Evolutionary conservation across 2,329 filamentous ascomycete species (phyloP).

Genomic region (Aspergillus niger): DNA sequence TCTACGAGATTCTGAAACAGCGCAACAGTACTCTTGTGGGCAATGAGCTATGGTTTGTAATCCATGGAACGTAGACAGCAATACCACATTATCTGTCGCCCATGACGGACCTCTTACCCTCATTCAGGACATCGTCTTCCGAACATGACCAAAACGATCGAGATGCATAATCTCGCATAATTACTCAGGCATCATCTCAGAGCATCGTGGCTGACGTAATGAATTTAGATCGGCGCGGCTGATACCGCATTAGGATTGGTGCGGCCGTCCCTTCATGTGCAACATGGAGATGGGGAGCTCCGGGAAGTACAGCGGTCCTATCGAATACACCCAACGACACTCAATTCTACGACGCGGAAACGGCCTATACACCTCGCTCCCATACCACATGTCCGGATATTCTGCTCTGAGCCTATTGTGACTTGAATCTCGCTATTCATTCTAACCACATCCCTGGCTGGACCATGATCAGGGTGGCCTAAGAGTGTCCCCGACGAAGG

Average conservation of each 20-base stretch:
- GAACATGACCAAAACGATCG: background rate
- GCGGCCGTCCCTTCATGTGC: constrained; percentile 23
- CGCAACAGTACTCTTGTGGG: background rate
- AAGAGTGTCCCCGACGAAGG: constrained; percentile 23
- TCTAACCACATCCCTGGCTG: background rate
- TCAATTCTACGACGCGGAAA: background rate
- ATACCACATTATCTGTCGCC: background rate
- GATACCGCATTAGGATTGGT: constrained; percentile 18
- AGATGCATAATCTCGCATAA: constrained; percentile 1
- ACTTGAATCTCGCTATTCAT: background rate
- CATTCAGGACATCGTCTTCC: background rate
- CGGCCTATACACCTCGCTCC: background rate
- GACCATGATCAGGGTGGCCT: constrained; percentile 20
- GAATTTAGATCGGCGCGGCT: background rate
- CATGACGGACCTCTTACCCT: background rate
- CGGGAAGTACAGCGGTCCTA: constrained; percentile 12
- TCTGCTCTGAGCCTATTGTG: background rate
- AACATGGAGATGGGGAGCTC: constrained; percentile 17
- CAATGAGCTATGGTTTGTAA: background rate
- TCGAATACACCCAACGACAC: background rate
- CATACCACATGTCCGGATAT: background rate
- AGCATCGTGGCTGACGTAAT: constrained; percentile 5
- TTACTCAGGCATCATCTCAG: background rate
- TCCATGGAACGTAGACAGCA: background rate
- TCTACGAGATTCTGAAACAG: background rate